Conservation (phyloP, 768 basidiomycete species). For the Pilatotrama ljubarskyi region DNA sequence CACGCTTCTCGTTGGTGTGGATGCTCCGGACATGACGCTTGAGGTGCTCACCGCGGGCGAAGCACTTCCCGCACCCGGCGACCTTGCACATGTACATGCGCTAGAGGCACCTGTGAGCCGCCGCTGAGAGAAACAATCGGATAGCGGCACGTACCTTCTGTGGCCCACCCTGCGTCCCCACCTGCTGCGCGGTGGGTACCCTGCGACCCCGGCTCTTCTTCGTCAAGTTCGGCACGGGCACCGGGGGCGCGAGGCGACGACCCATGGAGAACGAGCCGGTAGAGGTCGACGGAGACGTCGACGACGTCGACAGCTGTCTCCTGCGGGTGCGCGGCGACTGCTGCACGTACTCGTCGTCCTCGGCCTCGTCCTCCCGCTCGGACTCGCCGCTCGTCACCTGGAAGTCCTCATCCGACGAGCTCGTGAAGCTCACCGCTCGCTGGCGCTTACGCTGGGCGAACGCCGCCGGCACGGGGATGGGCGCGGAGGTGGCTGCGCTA, state of each 20-base stretch:
- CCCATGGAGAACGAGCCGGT: constrained; percentile 7
- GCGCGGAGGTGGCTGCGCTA: constrained; percentile 5
- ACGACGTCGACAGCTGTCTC: constrained; percentile 9
- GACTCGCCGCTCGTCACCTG: constrained; percentile 17
- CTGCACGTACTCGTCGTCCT: constrained; percentile 24
- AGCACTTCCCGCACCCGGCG: constrained; percentile 83
- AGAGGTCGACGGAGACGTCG: constrained; percentile 11
- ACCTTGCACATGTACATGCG: constrained; percentile 70
- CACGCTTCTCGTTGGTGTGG: constrained; percentile 92
- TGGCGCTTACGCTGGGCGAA: constrained; percentile 13
- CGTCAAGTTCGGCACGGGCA: constrained; percentile 74
- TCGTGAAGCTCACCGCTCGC: constrained; percentile 21
- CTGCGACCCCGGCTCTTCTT: constrained; percentile 80
- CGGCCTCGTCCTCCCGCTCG: constrained; percentile 16
- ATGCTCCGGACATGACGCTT: constrained; percentile 88
- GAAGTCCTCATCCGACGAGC: constrained; percentile 12
- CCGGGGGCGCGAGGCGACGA: constrained; percentile 54
- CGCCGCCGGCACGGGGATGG: constrained; percentile 7
- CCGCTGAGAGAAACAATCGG: background rate
- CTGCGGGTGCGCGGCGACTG: constrained; percentile 12
- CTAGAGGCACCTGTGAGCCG: constrained; percentile 5
- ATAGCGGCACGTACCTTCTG: constrained; percentile 26
- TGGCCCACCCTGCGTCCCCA: constrained; percentile 27
- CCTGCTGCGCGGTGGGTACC: constrained; percentile 55
- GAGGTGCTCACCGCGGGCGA: constrained; percentile 85